A percentile compares a stretch with the other conserved stretches of the same genome.
phyloP scores from a whole-genome alignment of 805 yeast species.

The Suhomyces prunicola region DNA sequence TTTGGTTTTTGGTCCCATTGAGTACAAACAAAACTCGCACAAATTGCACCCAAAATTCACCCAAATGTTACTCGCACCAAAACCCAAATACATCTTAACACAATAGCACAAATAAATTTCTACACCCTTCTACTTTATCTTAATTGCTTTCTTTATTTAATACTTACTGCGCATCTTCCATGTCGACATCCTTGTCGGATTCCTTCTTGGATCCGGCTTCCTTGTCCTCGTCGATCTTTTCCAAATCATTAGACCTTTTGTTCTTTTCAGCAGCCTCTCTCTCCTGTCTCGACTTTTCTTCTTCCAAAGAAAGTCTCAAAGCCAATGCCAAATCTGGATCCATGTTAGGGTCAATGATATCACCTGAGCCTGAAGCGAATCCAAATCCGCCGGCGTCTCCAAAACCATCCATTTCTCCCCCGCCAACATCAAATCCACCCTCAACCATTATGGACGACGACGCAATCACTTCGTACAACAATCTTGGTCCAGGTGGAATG shows the following conservation, averaged over 20 bases:
- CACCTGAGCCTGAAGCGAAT: conserved; percentile 35
- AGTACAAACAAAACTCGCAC: background rate
- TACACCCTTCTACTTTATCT: background rate
- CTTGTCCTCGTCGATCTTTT: conserved; percentile 31
- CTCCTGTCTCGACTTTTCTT: conserved; percentile 89
- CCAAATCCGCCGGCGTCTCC: conserved; percentile 29
- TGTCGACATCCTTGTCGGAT: conserved; percentile 14
- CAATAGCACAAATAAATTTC: background rate
- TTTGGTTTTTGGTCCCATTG: background rate
- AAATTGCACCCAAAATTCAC: background rate
- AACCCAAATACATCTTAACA: background rate
- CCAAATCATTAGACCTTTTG: conserved; percentile 23
- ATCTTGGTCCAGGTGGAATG: conserved; percentile 82
- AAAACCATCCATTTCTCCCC: conserved; percentile 42
- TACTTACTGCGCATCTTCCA: conserved; percentile 8
- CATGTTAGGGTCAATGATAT: conserved; percentile 70
- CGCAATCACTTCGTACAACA: conserved; percentile 77
- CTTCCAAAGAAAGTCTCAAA: conserved; percentile 88
- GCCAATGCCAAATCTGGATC: conserved; percentile 98
- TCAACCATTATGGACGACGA: conserved; percentile 70
- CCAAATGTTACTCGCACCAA: background rate
- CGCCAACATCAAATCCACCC: conserved; percentile 55
- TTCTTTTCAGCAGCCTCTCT: conserved; percentile 49
- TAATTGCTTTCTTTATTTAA: background rate
- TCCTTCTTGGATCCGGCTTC: conserved; percentile 17